A percentile compares a stretch with the other conserved stretches of the same genome.
phyloP scores from a whole-genome alignment of 2,329 filamentous ascomycete species.

The Fonsecaea multimorphosa region DNA sequence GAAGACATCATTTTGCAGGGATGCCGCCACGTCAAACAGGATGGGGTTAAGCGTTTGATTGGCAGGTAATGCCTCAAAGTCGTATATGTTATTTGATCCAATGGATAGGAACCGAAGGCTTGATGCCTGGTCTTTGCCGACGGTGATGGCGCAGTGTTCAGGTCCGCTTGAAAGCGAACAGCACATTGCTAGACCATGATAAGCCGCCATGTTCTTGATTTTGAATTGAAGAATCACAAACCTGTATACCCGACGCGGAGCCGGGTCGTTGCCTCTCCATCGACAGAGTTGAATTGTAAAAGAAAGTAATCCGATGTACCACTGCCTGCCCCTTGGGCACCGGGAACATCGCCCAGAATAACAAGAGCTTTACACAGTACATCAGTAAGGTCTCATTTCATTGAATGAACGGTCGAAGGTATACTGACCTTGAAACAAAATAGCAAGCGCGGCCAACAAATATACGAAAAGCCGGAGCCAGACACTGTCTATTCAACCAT shows the following conservation, averaged over 20 bases:
- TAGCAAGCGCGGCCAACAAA: constrained; percentile 9
- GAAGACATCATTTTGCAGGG: constrained; percentile 19
- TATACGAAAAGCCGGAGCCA: constrained; percentile 12
- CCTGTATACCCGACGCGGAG: constrained; percentile 21
- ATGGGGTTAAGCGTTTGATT: constrained; percentile 12
- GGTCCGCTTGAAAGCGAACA: constrained; percentile 12
- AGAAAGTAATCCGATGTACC: constrained; percentile 15
- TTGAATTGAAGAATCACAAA: neutral
- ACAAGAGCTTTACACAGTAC: constrained; percentile 5
- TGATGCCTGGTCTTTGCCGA: constrained; percentile 18
- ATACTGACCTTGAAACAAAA: constrained; percentile 17
- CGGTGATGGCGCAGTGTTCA: constrained; percentile 24
- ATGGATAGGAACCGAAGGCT: constrained; percentile 18
- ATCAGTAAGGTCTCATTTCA: neutral
- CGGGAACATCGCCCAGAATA: constrained; percentile 15
- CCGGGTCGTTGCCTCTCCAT: constrained; percentile 9
- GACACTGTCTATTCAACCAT: constrained; percentile 9
- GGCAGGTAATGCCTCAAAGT: neutral
- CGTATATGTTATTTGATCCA: constrained; percentile 6
- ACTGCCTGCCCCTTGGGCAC: constrained; percentile 10
- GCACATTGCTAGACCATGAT: constrained; percentile 15
- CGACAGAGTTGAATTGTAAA: constrained; percentile 14
- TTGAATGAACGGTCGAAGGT: neutral
- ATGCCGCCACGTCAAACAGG: constrained; percentile 7
- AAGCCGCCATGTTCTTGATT: neutral